Conservation (phyloP, 2,329 filamentous ascomycete genomes). For the Mariannaea elegans region DNA sequence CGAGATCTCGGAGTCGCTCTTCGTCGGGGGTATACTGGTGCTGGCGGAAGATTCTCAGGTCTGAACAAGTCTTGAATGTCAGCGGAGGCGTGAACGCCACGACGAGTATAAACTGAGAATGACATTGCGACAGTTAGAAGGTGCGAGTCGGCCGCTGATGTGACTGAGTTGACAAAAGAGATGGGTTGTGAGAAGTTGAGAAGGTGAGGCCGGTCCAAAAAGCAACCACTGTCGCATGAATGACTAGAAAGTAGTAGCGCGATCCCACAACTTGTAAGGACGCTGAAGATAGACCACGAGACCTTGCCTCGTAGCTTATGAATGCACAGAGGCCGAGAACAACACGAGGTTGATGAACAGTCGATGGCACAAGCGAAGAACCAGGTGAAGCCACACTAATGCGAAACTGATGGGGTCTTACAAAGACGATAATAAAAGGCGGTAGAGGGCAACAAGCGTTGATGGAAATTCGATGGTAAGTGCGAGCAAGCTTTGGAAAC, state of each 20-base stretch:
- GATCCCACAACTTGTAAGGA: neutral
- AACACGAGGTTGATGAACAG: neutral
- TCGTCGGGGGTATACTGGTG: slow-evolving; percentile 1
- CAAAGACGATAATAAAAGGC: neutral
- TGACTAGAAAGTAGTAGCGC: neutral
- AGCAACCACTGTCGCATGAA: neutral
- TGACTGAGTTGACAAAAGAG: neutral
- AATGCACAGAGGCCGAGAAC: neutral
- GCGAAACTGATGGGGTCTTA: slow-evolving; percentile 14
- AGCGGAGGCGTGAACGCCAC: slow-evolving; percentile 2
- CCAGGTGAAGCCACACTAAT: neutral
- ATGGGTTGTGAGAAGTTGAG: neutral
- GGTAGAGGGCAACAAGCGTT: neutral
- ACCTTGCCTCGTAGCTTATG: neutral
- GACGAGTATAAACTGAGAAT: slow-evolving; percentile 8
- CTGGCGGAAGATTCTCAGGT: neutral
- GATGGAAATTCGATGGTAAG: neutral
- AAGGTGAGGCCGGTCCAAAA: neutral
- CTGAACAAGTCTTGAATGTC: slow-evolving; percentile 10
- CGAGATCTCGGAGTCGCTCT: neutral
- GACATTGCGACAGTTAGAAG: slow-evolving; percentile 2
- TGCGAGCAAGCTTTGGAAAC: neutral
- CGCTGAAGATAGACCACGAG: neutral
- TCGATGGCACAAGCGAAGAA: neutral
- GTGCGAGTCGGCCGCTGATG: neutral